Evolutionary conservation across 371 early-diverging fungal genomes (phyloP), one percentile per base, ranked within the genome.

Genomic region (Lichtheimia ramosa): DNA sequence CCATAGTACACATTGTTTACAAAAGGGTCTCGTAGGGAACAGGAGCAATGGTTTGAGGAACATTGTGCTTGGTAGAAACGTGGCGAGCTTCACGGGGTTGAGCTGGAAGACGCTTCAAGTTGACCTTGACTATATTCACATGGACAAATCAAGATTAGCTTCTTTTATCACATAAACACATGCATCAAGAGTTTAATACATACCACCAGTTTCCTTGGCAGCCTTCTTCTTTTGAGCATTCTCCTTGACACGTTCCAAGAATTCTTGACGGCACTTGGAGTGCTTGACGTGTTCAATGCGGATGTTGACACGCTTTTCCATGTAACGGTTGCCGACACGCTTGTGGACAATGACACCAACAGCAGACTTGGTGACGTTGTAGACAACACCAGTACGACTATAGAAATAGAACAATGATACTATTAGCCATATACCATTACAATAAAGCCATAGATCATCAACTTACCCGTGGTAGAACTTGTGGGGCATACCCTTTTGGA

Each of bases 401-500:
- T n/a, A 46, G 5, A 5, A 46, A 46, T 5, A 46, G 16, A 21
- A 10, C 18, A 14, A 46, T 21, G 16, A n/a, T 10, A 46, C 46
- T 16, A 21, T 5, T 21, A 46, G 18, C 46, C 46, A 46, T 3
- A 18, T 43, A 8, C 46, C 14, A n/a, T n/a, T 10, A 43, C 6
- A 20, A 59, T 27, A 53, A 8, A 48, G 6, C 21, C 15, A 20
- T 42, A 3, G 13, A 21, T 46, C 28, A 15, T 34, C 14, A 50
- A 71, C 79, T 73, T 86, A 91, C 87, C 99, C 99, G 83, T 99
- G 99, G 92, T 98, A 99, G 93, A 91, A 98, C 90, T 98, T 99
- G 96, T 99, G 99, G 73, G 99, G 99, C 98, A 99, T 97, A 83
- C 99, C 99, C 93, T 98, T 98, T 83, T 99, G 99, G 75, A 99